Conservation (phyloP, 2,329 filamentous ascomycete species). For the Monilinia vaccinii-corymbosi region DNA sequence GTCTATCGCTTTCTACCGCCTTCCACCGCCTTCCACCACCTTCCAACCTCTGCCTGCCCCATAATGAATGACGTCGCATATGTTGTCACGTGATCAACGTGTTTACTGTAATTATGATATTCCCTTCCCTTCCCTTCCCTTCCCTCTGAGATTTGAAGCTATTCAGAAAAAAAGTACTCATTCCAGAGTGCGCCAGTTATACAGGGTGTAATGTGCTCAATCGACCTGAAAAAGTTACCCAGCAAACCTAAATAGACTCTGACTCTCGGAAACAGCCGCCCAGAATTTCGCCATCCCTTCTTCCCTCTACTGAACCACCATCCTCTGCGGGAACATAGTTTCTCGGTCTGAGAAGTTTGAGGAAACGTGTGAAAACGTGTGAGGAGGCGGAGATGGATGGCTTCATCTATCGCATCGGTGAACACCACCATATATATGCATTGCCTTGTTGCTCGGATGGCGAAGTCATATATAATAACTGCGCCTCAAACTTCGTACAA, state of each 20-base stretch:
- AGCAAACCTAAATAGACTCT: no score
- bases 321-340: neutral
- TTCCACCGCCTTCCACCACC: neutral
- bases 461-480: neutral
- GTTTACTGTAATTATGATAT: neutral
- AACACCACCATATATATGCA: neutral
- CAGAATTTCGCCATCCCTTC: neutral
- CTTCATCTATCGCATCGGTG: neutral
- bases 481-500: neutral
- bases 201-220: neutral
- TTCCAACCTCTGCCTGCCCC: neutral
- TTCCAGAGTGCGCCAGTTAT: neutral
- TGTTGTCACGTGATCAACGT: neutral
- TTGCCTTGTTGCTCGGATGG: neutral
- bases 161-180: no score
- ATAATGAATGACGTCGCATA: slow-evolving; percentile 4
- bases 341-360: no score
- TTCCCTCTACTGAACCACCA: neutral
- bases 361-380: neutral
- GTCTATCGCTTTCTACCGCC: neutral
- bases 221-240: neutral
- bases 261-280: neutral
- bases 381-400: neutral
- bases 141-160: neutral
- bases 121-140: neutral